Conservation (phyloP, 2,329 filamentous ascomycete genomes). For the Exophiala calicioides region DNA sequence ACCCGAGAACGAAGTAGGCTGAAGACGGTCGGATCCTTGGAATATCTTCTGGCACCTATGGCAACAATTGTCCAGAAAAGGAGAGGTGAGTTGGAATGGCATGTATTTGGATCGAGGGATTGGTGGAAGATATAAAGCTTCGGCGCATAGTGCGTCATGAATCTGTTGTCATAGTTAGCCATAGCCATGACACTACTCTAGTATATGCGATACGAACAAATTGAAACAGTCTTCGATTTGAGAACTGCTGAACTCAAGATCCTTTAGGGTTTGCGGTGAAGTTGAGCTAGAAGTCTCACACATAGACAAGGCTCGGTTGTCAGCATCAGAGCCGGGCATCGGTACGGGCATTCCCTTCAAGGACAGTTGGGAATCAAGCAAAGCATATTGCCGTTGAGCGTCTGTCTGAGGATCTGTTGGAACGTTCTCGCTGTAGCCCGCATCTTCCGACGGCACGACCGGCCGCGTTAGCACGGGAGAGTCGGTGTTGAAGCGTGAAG, state of each 20-base stretch:
- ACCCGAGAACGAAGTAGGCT: slow-evolving; percentile 42
- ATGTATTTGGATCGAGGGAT: slow-evolving; percentile 54
- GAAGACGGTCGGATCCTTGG: slow-evolving; percentile 54
- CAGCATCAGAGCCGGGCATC: neutral
- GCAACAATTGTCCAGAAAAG: slow-evolving; percentile 67
- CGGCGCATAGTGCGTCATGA: slow-evolving; percentile 63
- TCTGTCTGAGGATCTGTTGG: no score
- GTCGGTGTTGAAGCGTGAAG: neutral
- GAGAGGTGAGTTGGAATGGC: slow-evolving; percentile 58
- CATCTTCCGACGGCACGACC: neutral
- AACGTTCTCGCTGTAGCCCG: no score
- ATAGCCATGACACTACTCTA: neutral
- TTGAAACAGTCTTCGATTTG: slow-evolving; percentile 14
- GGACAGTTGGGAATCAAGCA: no score
- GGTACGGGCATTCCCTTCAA: no score
- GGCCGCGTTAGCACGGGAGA: neutral
- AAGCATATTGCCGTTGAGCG: no score
- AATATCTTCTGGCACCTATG: slow-evolving; percentile 61
- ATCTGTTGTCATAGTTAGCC: slow-evolving; percentile 44
- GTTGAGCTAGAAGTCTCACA: neutral
- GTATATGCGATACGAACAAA: slow-evolving; percentile 11
- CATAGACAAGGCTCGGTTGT: neutral
- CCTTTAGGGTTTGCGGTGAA: neutral
- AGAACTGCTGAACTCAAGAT: neutral
- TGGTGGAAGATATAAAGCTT: slow-evolving; percentile 63